Percentiles rank a stretch among this genome's conserved stretches.
Conservation (phyloP, 176 grass and related monocot species). For the Phoenix dactylifera region DNA sequence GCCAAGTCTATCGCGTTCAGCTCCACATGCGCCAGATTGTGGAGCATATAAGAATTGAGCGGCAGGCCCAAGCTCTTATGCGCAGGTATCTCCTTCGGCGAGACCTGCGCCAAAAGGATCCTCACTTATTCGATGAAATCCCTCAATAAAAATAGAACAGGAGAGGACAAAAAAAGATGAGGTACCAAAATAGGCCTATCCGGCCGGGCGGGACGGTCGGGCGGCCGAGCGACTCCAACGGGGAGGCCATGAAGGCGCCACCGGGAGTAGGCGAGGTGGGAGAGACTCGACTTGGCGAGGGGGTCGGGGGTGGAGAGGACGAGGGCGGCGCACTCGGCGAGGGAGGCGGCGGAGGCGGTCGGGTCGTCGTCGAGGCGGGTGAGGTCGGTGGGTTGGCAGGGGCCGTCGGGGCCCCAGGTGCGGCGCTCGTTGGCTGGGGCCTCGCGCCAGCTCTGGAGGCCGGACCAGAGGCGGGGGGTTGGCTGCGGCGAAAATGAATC, state of each 20-base stretch:
- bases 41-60: constrained; percentile 87
- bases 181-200: constrained; percentile 54
- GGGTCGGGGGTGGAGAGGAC: constrained; percentile 74
- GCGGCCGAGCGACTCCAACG: constrained; percentile 30
- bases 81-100: constrained; percentile 59
- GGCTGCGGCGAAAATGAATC: no score
- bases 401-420: constrained; percentile 52
- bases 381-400: constrained; percentile 20
- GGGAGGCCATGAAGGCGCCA: constrained; percentile 36
- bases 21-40: constrained; percentile 87
- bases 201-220: constrained; percentile 46
- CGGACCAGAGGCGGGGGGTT: constrained; percentile 40
- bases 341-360: constrained; percentile 22
- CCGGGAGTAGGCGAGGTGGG: constrained; percentile 62
- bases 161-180: neutral
- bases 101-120: constrained; percentile 30
- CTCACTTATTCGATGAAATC: constrained; percentile 26
- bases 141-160: neutral
- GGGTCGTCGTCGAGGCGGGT: neutral
- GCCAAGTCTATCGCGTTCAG: constrained; percentile 91
- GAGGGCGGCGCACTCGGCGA: constrained; percentile 57
- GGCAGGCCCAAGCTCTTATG: constrained; percentile 78
- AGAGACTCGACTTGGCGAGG: constrained; percentile 50
- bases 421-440: constrained; percentile 48
- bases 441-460: constrained; percentile 57